Evolutionary conservation across 2,329 filamentous ascomycete genomes (phyloP).

Genomic region (Cladosporium sp.): DNA sequence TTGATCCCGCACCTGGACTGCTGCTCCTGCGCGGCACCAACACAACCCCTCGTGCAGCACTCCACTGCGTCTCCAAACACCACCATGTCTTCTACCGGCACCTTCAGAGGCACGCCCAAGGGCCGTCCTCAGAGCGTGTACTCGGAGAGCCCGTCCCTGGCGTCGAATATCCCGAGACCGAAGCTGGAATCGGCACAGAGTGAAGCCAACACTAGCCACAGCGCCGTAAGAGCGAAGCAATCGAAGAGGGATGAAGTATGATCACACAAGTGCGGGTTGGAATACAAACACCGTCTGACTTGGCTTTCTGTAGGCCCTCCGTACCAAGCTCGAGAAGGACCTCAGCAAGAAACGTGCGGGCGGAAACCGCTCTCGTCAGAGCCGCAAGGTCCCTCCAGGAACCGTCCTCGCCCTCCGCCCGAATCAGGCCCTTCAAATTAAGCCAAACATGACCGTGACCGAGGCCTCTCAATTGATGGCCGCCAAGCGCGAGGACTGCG

Average conservation of each 20-base stretch:
- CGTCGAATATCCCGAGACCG: conserved; percentile 55
- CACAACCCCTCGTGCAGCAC: too few species aligned
- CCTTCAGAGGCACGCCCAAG: conserved; percentile 66
- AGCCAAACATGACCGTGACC: conserved; percentile 85
- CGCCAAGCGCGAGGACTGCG: conserved; percentile 95
- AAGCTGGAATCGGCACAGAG: conserved; percentile 53
- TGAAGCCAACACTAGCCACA: conserved; percentile 67
- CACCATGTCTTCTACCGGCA: conserved; percentile 56
- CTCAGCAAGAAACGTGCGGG: conserved; percentile 94
- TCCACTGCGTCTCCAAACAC: background rate
- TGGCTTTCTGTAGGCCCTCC: conserved; percentile 65
- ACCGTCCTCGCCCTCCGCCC: conserved; percentile 94
- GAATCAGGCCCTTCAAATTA: conserved; percentile 94
- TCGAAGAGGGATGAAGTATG: conserved; percentile 94
- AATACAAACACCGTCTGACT: background rate
- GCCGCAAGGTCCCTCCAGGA: conserved; percentile 88
- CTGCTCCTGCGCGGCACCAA: background rate
- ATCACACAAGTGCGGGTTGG: background rate
- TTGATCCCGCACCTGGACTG: background rate
- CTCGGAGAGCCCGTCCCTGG: conserved; percentile 54
- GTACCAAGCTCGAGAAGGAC: conserved; percentile 92
- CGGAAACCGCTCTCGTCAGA: conserved; percentile 70
- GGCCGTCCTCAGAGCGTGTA: conserved; percentile 37
- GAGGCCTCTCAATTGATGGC: conserved; percentile 98
- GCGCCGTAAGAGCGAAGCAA: conserved; percentile 92